Evolutionary conservation across 2,329 filamentous ascomycete genomes (phyloP).

Genomic region (Cytospora piceae): DNA sequence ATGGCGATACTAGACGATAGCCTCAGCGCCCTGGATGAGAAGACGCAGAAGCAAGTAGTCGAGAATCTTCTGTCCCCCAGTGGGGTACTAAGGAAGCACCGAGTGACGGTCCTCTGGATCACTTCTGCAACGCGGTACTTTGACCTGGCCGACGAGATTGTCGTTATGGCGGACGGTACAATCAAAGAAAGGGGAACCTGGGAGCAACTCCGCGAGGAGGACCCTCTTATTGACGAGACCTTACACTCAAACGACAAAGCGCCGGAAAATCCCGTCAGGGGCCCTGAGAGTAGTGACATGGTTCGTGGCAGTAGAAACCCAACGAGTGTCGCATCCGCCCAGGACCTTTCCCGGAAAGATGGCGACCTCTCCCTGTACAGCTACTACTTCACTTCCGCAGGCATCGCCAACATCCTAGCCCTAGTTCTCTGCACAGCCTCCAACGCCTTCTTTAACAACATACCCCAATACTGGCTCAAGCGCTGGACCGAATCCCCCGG

Average conservation of each 20-base stretch:
- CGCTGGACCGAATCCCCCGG: conserved; percentile 42
- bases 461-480: conserved; percentile 46
- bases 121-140: conserved; percentile 45
- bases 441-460: conserved; percentile 42
- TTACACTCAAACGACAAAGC: conserved; percentile 32
- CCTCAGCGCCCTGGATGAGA: conserved; percentile 43
- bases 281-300: not conserved
- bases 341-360: conserved; percentile 35
- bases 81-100: conserved; percentile 37
- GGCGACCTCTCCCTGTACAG: conserved; percentile 45
- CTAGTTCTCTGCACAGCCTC: conserved; percentile 35
- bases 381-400: conserved; percentile 40
- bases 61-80: conserved; percentile 37
- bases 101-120: conserved; percentile 40
- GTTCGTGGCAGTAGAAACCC: not conserved
- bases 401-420: conserved; percentile 36
- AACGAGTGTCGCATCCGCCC: not conserved
- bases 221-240: conserved; percentile 41
- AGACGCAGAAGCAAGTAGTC: conserved; percentile 39
- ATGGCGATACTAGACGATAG: conserved; percentile 43
- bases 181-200: conserved; percentile 46
- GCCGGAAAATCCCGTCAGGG: not conserved
- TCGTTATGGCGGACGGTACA: conserved; percentile 43
- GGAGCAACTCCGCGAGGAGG: conserved; percentile 39
- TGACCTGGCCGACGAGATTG: conserved; percentile 45